phyloP scores from a whole-genome alignment of 352 stramenopile genomes.

The Pythium aristosporum region DNA sequence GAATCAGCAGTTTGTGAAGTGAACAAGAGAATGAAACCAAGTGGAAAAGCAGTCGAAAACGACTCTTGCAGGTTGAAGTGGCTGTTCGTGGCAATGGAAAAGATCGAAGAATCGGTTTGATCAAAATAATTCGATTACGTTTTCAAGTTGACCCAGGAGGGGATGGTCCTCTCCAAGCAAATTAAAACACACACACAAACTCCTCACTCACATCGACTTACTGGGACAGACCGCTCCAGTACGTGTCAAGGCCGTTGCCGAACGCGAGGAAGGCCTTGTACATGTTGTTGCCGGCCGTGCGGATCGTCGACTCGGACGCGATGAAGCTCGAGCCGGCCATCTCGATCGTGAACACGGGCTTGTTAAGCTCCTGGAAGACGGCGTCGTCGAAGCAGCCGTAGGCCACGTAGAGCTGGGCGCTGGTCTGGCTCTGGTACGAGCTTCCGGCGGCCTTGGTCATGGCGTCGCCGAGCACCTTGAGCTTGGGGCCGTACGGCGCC shows the following conservation, averaged over 20 bases:
- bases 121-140: too few species aligned
- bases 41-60: too few species aligned
- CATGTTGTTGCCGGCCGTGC: not conserved
- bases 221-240: constrained; percentile 1
- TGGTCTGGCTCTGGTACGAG: constrained; percentile 17
- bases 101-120: too few species aligned
- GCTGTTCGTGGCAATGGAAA: too few species aligned
- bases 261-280: constrained; percentile 17
- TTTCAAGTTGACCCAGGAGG: too few species aligned
- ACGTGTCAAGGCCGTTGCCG: constrained; percentile 8
- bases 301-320: constrained; percentile 21
- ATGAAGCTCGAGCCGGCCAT: constrained; percentile 28
- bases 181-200: too few species aligned
- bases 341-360: constrained; percentile 34
- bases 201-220: too few species aligned
- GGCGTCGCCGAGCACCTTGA: constrained; percentile 26
- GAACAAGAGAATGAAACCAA: too few species aligned
- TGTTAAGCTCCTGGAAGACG: constrained; percentile 30
- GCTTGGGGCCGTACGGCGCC: constrained; percentile 27
- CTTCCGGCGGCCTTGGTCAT: constrained; percentile 16
- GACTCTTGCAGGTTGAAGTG: too few species aligned
- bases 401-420: constrained; percentile 25
- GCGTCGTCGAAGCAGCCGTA: constrained; percentile 33
- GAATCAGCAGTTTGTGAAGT: too few species aligned
- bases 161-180: too few species aligned